Base-by-base conservation (phyloP, 1,284 basidiomycete genomes). In the Trichosporon ovoides region DNA sequence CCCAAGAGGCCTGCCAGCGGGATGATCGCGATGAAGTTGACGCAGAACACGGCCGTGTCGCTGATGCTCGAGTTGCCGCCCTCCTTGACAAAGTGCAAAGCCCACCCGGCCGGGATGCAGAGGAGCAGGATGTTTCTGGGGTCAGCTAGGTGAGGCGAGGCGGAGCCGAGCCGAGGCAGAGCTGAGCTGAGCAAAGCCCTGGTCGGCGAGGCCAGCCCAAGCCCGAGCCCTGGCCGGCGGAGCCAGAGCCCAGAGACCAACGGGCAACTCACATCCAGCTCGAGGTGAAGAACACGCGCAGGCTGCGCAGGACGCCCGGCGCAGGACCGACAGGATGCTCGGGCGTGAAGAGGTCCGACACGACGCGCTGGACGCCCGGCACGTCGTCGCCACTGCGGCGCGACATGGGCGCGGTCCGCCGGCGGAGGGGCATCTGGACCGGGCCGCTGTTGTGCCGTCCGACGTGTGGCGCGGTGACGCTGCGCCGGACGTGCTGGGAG, bases 1-100 rank as follows among this genome's bases (percentile, higher is more conserved):
- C 87, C 88, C 5, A 95, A 82, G 4, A 94, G 77, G 81, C 90
- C 75, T 11, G 91, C 91, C 63, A 52, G 48, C 67, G 78, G 78
- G 35, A 79, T 79, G 66, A 80, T 78, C n/a, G 76, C 68, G 36
- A 78, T 68, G 57, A 78, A 78, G 24, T 68, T 73, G 18, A 68
- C 73, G 55, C 69, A 55, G 59, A 78, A 78, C 22, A 74, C 68
- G 19, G 70, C 70, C 6, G 73, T 76, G 57, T 73, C 74, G 11
- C 66, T 67, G 60, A 77, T 71, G 0, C 65, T 70, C 31, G 68
- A 64, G 53, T 71, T 74, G 14, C 72, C 68, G 10, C 69, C 69
- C 20, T 62, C 60, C 56, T 72, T 73, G 61, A 66, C 73, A 38
- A 79, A 76, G 57, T 80, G 75, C 20, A 79, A 57, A 2, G 78